A percentile compares a stretch with the other conserved stretches of the same genome.
phyloP scores from a whole-genome alignment of 106 monocot species.

The Agapanthus africanus region DNA sequence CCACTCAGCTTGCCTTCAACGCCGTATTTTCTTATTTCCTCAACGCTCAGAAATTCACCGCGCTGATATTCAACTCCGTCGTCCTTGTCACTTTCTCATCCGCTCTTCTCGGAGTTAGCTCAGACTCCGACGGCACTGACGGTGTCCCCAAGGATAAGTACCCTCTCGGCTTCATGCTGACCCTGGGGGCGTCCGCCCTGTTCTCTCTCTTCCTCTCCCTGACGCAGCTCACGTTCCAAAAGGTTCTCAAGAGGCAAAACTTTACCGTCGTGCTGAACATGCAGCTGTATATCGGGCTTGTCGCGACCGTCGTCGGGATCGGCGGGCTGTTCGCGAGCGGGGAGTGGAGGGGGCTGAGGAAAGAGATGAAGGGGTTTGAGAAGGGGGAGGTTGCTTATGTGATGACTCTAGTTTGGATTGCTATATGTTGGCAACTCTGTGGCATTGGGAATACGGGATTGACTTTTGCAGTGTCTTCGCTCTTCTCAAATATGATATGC shows the following conservation, averaged over 20 bases:
- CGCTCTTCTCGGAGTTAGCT: neutral
- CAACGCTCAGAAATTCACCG: constrained; percentile 4
- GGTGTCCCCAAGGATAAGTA: constrained; percentile 5
- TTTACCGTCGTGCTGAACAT: constrained; percentile 12
- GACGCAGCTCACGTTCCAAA: constrained; percentile 27
- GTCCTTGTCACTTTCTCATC: constrained; percentile 10
- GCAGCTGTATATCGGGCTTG: constrained; percentile 5
- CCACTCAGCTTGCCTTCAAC: constrained; percentile 4
- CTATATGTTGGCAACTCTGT: constrained; percentile 19
- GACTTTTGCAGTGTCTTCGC: constrained; percentile 25
- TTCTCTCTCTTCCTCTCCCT: constrained; percentile 36
- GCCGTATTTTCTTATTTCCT: constrained; percentile 9
- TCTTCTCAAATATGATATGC: constrained; percentile 36
- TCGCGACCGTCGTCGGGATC: constrained; percentile 10
- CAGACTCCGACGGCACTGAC: neutral
- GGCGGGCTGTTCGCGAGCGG: constrained; percentile 31
- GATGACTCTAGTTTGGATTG: constrained; percentile 25
- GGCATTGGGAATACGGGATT: constrained; percentile 21
- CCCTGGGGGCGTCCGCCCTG: constrained; percentile 27
- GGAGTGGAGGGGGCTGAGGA: constrained; percentile 16
- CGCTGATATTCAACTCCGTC: neutral
- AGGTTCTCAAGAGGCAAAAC: constrained; percentile 19
- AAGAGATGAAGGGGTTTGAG: constrained; percentile 14
- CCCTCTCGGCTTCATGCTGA: constrained; percentile 28
- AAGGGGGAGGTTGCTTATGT: constrained; percentile 20